Conservation (phyloP, 306 rosid species). For the Trifolium pratense region DNA sequence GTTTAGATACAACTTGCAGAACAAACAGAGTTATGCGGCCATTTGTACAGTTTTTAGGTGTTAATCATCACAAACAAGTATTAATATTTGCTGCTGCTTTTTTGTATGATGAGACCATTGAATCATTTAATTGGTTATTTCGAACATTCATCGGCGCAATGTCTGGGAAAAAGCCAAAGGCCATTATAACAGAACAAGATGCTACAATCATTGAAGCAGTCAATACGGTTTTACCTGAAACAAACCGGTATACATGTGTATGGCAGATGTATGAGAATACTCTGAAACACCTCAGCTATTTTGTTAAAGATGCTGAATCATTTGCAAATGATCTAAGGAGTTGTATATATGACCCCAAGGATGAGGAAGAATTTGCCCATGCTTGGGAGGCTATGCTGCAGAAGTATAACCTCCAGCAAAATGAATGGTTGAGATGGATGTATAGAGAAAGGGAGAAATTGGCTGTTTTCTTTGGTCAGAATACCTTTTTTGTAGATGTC, state of each 20-base stretch:
- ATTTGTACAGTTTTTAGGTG: constrained; percentile 65
- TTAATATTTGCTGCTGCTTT: constrained; percentile 63
- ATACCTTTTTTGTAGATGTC: constrained; percentile 58
- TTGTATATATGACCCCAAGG: constrained; percentile 59
- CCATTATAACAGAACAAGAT: constrained; percentile 67
- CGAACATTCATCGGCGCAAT: constrained; percentile 55
- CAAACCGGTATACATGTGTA: constrained; percentile 51
- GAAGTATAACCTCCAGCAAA: constrained; percentile 57
- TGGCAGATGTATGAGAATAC: constrained; percentile 69
- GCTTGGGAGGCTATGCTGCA: constrained; percentile 65
- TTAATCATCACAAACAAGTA: constrained; percentile 65
- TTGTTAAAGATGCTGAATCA: constrained; percentile 52
- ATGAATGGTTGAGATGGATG: constrained; percentile 79
- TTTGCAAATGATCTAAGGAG: constrained; percentile 61
- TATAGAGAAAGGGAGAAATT: constrained; percentile 69
- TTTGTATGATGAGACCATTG: constrained; percentile 56
- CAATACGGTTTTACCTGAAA: constrained; percentile 55
- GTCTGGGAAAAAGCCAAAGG: constrained; percentile 68
- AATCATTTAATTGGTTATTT: constrained; percentile 64
- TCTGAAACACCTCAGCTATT: constrained; percentile 56
- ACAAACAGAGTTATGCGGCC: constrained; percentile 53
- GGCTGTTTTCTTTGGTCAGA: constrained; percentile 60
- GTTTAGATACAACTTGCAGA: constrained; percentile 60
- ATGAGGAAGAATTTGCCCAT: constrained; percentile 56
- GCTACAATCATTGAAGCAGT: constrained; percentile 62